Conservation (phyloP, 2,329 filamentous ascomycete species). For the Thermothelomyces thermophilus region DNA sequence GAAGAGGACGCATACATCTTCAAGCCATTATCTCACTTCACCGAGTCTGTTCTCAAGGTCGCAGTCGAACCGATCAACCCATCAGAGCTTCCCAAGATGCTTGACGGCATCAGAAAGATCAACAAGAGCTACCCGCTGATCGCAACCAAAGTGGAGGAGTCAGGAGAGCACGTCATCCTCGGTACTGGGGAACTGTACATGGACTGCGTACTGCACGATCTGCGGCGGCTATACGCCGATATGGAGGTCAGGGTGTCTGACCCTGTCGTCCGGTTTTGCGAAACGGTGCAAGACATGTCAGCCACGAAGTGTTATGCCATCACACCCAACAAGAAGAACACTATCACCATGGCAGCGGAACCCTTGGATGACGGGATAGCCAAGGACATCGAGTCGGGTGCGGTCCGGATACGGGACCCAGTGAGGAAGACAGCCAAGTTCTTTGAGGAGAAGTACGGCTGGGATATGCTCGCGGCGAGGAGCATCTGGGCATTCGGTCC, state of each 20-base stretch:
- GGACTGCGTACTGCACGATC: constrained; percentile 95
- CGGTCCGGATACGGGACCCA: constrained; percentile 86
- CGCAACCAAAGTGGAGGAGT: constrained; percentile 95
- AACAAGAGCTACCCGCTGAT: constrained; percentile 97
- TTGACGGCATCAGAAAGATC: constrained; percentile 91
- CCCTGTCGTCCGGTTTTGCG: constrained; percentile 93
- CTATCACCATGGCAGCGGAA: constrained; percentile 96
- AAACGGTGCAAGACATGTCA: constrained; percentile 94
- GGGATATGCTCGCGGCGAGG: constrained; percentile 87
- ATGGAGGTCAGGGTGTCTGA: constrained; percentile 99
- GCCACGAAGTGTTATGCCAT: constrained; percentile 97
- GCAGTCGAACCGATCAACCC: constrained; percentile 98
- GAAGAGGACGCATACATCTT: constrained; percentile 95
- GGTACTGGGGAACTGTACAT: constrained; percentile 99
- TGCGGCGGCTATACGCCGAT: constrained; percentile 88
- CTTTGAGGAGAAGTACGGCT: constrained; percentile 95
- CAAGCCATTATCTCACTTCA: constrained; percentile 86
- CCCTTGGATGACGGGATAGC: constrained; percentile 92
- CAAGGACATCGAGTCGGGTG: constrained; percentile 85
- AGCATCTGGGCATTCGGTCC: constrained; percentile 99
- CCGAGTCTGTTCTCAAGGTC: constrained; percentile 94
- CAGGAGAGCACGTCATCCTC: constrained; percentile 89
- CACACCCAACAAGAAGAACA: constrained; percentile 99
- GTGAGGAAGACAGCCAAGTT: constrained; percentile 91
- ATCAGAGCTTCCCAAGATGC: constrained; percentile 96